Evolutionary conservation across 2,329 filamentous ascomycete genomes (phyloP).

Genomic region (Ophiocordyceps australis): DNA sequence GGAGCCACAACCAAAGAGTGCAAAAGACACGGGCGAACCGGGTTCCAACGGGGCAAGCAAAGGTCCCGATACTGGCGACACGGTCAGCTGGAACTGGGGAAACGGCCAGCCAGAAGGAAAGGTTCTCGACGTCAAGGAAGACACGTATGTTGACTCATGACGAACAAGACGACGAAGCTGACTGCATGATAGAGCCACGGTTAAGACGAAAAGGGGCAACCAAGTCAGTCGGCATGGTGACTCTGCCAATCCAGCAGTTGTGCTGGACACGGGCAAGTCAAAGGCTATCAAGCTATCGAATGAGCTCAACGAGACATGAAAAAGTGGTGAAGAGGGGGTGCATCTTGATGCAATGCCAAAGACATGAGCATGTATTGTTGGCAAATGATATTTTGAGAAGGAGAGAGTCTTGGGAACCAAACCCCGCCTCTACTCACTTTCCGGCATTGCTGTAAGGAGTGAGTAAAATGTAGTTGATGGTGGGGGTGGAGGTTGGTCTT

Average conservation of each 20-base stretch:
- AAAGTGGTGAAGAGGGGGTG: no score
- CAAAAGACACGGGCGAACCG: no score
- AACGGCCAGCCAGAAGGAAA: constrained; percentile 22
- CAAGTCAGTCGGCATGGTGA: constrained; percentile 19
- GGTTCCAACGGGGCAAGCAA: no score
- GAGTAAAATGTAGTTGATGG: no score
- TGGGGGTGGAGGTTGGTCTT: no score
- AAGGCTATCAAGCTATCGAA: constrained; percentile 22
- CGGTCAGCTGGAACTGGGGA: constrained; percentile 27
- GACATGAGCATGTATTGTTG: no score
- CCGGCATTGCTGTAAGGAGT: no score
- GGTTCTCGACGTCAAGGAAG: constrained; percentile 22
- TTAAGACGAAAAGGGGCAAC: constrained; percentile 22
- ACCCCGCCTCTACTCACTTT: no score
- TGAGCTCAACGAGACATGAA: constrained; percentile 21
- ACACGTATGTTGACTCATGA: constrained; percentile 17
- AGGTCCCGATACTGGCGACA: constrained; percentile 19
- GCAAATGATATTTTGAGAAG: no score
- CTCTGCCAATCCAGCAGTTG: constrained; percentile 21
- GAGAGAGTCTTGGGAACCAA: no score
- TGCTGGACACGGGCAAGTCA: constrained; percentile 21
- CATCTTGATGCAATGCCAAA: no score
- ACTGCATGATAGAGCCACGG: constrained; percentile 11
- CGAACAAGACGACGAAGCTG: not conserved
- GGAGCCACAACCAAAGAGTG: no score